Evolutionary conservation across 2,329 filamentous ascomycete genomes (phyloP), one percentile per base, ranked within the genome.

Genomic region (Alternaria metachromatica): DNA sequence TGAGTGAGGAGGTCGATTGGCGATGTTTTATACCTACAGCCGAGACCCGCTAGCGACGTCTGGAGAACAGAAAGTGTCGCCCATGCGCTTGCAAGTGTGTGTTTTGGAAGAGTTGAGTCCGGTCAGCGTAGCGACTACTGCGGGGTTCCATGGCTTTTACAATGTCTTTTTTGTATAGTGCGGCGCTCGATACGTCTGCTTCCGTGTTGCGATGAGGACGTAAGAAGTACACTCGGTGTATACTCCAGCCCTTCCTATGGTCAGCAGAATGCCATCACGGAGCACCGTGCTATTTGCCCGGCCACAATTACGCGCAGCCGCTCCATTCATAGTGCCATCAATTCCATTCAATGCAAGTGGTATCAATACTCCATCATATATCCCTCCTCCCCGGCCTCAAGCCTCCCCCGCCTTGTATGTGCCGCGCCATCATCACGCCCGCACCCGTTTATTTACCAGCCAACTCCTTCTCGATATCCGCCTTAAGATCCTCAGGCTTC

Each of bases 401-500:
- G 18, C 11, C 9, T 21, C 12, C 15, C 6, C 18, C 2, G 33
- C 7, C 20, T n/a, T 12, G 26, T 20, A 28, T 13, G 20, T 15
- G 15, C 18, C 18, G 12, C 26, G 30, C 6, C 15, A 10, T 26
- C 25, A 50, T 33, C 11, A 20, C 12, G 12, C 13, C 18, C 8
- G 2, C 18, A 8, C 8, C 28, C 28, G 7, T 6, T 62, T 49
- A 62, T 43, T 62, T 59, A 28, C 25, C 33, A 21, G 48, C 62
- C 67, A 96, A 84, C 83, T 93, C 93, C 72, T 91, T 88, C 74
- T 93, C 80, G 72, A 97, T 94, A 5, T 86, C 82, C 67, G 86
- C 85, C 87, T 95, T 92, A 72, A 99, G 83, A 43, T 83, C 82
- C 84, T 95, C 93, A 1, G 96, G 96, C 86, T 94, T 96, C 64